Percentiles rank a stretch among this genome's conserved stretches.
These are phyloP conservation scores for Fonsecaea multimorphosa DNA, from an alignment of 2,329 filamentous ascomycete genomes.

Conservation along the genomic window DNA sequence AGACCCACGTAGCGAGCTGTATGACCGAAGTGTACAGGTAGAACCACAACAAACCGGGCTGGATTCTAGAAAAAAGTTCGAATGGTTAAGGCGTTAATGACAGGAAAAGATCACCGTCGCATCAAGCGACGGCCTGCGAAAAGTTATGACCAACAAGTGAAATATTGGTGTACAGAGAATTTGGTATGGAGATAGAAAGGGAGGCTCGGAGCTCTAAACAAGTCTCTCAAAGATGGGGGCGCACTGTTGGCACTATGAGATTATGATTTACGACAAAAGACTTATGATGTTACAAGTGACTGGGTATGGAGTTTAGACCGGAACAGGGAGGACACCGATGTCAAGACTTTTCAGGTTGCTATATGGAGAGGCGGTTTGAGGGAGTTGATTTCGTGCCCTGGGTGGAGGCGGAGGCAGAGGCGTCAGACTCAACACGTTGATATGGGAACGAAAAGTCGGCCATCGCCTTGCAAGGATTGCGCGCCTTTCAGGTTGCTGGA, in stretches of 20 bases:
- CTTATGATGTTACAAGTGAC: constrained; percentile 12
- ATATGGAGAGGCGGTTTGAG: not conserved
- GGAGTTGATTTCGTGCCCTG: not conserved
- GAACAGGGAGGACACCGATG: not conserved
- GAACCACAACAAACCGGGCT: constrained; percentile 50
- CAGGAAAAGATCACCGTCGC: constrained; percentile 6
- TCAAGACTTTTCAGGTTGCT: not conserved
- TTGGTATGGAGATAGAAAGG: constrained; percentile 5
- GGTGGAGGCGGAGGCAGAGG: not conserved
- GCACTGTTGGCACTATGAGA: constrained; percentile 10
- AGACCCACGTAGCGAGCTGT: constrained; percentile 50
- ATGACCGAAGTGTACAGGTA: constrained; percentile 63
- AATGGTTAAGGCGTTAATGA: constrained; percentile 47
- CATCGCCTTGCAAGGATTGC: not conserved
- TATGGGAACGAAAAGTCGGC: not conserved
- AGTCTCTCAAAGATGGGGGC: not conserved
- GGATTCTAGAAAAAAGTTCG: constrained; percentile 52
- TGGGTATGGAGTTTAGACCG: constrained; percentile 7
- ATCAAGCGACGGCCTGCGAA: constrained; percentile 5
- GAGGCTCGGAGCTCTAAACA: not conserved
- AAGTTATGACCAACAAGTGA: constrained; percentile 8
- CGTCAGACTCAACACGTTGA: not conserved
- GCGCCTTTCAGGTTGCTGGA: not conserved
- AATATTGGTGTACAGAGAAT: constrained; percentile 7
- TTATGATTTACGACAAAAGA: constrained; percentile 19